phyloP scores from a whole-genome alignment of 306 rosid species.

The Leucaena leucocephala region DNA sequence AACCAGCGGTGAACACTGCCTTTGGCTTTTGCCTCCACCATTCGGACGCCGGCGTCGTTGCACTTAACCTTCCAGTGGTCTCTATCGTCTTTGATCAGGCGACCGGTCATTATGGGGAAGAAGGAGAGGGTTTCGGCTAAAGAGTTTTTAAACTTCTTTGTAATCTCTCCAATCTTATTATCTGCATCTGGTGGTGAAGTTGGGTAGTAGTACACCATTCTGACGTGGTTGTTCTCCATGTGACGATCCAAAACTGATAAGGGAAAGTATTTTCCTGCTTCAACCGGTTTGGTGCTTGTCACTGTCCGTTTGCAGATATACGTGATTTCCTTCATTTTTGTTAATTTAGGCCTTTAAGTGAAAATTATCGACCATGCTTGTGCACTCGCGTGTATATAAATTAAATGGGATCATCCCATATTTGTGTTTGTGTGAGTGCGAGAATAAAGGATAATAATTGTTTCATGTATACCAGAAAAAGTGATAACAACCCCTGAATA shows the following conservation, averaged over 20 bases:
- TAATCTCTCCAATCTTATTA: conserved; percentile 35
- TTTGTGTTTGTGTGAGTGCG: not conserved
- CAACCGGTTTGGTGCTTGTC: conserved; percentile 62
- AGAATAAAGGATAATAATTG: not conserved
- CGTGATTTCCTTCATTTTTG: conserved; percentile 45
- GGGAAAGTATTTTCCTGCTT: conserved; percentile 45
- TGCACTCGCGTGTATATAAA: not conserved
- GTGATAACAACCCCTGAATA: not conserved
- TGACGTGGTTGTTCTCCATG: conserved; percentile 63
- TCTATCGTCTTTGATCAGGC: conserved; percentile 41
- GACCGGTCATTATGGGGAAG: conserved; percentile 50
- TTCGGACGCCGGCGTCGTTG: conserved; percentile 76
- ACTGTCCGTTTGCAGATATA: conserved; percentile 59
- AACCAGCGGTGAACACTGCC: conserved; percentile 69
- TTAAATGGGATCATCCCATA: not conserved
- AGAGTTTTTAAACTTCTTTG: conserved; percentile 46
- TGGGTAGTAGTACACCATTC: conserved; percentile 58
- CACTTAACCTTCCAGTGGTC: conserved; percentile 69
- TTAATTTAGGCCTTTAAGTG: not conserved
- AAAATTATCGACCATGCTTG: not conserved
- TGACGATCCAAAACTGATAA: conserved; percentile 49
- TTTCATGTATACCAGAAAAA: conserved; percentile 33
- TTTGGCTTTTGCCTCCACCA: conserved; percentile 66
- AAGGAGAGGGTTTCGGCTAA: conserved; percentile 44
- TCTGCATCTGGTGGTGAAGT: conserved; percentile 23